Evolutionary conservation across 2,329 filamentous ascomycete species (phyloP).

Genomic region (Trichophaea hybrida): DNA sequence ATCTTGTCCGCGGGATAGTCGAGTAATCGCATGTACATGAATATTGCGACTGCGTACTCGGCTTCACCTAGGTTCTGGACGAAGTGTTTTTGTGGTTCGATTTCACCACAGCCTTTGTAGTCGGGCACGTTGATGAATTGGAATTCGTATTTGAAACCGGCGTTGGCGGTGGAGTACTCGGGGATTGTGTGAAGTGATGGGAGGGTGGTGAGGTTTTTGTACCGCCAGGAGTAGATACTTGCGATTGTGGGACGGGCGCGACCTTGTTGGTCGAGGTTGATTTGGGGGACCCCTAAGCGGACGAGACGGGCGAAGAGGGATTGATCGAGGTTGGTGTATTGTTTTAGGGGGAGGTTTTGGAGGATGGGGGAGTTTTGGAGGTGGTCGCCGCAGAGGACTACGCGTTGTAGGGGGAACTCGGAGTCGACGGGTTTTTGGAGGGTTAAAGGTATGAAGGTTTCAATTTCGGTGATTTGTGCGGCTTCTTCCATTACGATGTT

Average conservation of each 20-base stretch:
- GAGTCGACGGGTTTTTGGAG: conserved; percentile 67
- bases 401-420: conserved; percentile 62
- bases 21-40: conserved; percentile 91
- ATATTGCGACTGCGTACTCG: conserved; percentile 90
- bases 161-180: conserved; percentile 71
- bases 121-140: conserved; percentile 93
- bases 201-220: conserved; percentile 64
- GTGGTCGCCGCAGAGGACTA: conserved; percentile 89
- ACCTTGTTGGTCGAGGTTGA: conserved; percentile 84
- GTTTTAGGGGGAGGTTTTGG: conserved; percentile 82
- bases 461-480: conserved; percentile 92
- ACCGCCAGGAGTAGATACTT: conserved; percentile 85
- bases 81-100: conserved; percentile 83
- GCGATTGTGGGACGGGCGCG: conserved; percentile 78
- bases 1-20: conserved; percentile 78
- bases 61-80: conserved; percentile 94
- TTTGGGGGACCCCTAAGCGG: conserved; percentile 77
- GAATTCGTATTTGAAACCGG: conserved; percentile 59
- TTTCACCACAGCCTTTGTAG: conserved; percentile 80
- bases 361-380: conserved; percentile 93
- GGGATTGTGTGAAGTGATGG: conserved; percentile 48
- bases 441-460: conserved; percentile 90
- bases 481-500: conserved; percentile 98
- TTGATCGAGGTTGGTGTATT: conserved; percentile 92
- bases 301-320: conserved; percentile 85